Percentiles rank a stretch among this genome's conserved stretches.
These are phyloP conservation scores for Eutrema heterophyllum DNA, from an alignment of 345 rosid species.

Conservation along the genomic window DNA sequence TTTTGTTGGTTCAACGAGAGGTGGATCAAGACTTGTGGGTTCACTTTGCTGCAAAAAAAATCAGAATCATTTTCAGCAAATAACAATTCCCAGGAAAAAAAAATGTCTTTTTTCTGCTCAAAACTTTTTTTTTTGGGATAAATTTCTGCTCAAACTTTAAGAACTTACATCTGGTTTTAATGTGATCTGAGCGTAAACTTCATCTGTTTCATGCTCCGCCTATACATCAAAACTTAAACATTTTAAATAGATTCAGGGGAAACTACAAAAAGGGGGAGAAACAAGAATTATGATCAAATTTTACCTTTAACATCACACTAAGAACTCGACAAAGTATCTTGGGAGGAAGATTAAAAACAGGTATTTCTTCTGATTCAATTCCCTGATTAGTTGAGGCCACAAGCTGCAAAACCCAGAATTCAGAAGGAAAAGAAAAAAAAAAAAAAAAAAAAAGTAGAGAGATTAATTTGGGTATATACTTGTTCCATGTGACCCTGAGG, in stretches of 20 bases:
- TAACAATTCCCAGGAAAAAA: neutral
- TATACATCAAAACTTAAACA: neutral
- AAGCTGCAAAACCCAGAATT: constrained; percentile 42
- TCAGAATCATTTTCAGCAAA: neutral
- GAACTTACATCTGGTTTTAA: constrained; percentile 69
- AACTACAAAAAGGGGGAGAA: neutral
- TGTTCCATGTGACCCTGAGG: constrained; percentile 86
- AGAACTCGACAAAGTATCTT: constrained; percentile 82
- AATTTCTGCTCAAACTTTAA: neutral
- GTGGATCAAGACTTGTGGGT: constrained; percentile 52
- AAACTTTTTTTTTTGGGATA: too few relatives aligned
- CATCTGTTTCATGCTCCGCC: constrained; percentile 88
- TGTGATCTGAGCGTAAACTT: constrained; percentile 87
- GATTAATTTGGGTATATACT: constrained; percentile 25
- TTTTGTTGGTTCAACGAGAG: constrained; percentile 42
- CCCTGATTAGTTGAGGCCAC: constrained; percentile 88
- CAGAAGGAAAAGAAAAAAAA: neutral
- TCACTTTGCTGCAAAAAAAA: constrained; percentile 50
- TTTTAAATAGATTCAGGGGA: neutral
- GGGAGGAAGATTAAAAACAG: constrained; percentile 59
- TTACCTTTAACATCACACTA: constrained; percentile 56
- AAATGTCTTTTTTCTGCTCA: neutral
- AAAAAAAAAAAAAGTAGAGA: neutral
- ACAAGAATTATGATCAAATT: neutral
- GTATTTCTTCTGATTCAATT: constrained; percentile 46